phyloP scores from a whole-genome alignment of 306 rosid genomes.

The Cicer judaicum region DNA sequence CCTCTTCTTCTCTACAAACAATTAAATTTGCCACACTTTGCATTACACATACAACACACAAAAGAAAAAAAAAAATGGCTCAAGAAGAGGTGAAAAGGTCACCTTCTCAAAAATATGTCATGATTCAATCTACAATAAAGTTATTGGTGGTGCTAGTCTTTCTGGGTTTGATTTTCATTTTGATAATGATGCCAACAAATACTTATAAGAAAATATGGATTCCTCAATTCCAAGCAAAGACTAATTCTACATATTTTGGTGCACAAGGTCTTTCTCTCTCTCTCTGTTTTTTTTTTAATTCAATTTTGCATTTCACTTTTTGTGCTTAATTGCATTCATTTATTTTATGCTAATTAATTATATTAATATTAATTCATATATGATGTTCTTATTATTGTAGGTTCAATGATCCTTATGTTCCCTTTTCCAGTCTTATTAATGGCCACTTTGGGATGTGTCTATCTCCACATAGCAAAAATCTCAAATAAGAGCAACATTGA shows the following conservation, averaged over 20 bases:
- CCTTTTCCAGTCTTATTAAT: constrained; percentile 66
- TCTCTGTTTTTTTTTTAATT: not conserved
- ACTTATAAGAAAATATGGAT: constrained; percentile 48
- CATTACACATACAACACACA: not conserved
- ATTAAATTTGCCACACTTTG: not conserved
- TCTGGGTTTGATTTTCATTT: constrained; percentile 56
- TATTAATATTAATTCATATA: not conserved
- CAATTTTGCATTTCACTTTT: not conserved
- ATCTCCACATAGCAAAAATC: constrained; percentile 57
- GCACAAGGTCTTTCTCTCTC: constrained; percentile 51
- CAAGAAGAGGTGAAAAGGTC: constrained; percentile 40
- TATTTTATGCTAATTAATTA: constrained; percentile 32
- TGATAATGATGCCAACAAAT: constrained; percentile 64
- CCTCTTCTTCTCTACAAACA: constrained; percentile 13
- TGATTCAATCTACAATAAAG: constrained; percentile 49
- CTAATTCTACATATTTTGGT: constrained; percentile 59
- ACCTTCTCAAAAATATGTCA: constrained; percentile 40
- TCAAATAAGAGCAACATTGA: constrained; percentile 25
- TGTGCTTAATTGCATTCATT: not conserved
- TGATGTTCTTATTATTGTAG: constrained; percentile 45
- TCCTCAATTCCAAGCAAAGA: constrained; percentile 39
- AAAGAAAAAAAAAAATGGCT: constrained; percentile 35
- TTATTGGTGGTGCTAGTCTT: constrained; percentile 48
- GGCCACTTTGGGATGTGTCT: constrained; percentile 68
- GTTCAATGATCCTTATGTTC: constrained; percentile 51